These are phyloP conservation scores for Suillus paluster DNA, from an alignment of 768 basidiomycete genomes.

Conservation along the genomic window DNA sequence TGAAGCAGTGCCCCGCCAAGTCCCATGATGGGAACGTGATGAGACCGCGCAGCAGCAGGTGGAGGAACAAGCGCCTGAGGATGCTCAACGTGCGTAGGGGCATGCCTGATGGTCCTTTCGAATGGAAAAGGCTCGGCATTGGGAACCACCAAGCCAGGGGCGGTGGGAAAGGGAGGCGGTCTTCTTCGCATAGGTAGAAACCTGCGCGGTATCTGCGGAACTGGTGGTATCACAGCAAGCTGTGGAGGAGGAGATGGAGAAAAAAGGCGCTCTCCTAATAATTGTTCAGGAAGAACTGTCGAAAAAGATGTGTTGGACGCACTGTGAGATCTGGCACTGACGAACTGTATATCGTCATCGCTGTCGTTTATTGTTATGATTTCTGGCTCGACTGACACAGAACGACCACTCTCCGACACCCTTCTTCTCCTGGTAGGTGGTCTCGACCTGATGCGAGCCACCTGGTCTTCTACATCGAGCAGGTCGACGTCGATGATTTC, in stretches of 20 bases:
- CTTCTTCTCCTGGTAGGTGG: slow-evolving; percentile 32
- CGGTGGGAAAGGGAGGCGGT: slow-evolving; percentile 32
- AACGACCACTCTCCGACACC: slow-evolving; percentile 26
- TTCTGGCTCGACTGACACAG: slow-evolving; percentile 21
- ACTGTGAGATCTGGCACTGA: slow-evolving; percentile 30
- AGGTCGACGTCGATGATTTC: slow-evolving; percentile 52
- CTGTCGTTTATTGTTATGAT: slow-evolving; percentile 43
- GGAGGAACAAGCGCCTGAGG: slow-evolving; percentile 31
- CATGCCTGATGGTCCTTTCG: slow-evolving; percentile 39
- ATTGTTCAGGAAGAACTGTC: slow-evolving; percentile 10
- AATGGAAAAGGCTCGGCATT: slow-evolving; percentile 56
- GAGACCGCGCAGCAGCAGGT: slow-evolving; percentile 51
- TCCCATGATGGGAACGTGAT: slow-evolving; percentile 62
- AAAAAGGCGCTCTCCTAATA: slow-evolving; percentile 33
- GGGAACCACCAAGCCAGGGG: slow-evolving; percentile 53
- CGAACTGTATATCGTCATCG: slow-evolving; percentile 40
- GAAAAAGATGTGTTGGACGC: slow-evolving; percentile 6
- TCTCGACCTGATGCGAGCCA: slow-evolving; percentile 29
- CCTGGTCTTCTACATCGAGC: slow-evolving; percentile 39
- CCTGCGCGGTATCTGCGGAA: slow-evolving; percentile 51
- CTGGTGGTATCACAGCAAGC: slow-evolving; percentile 51
- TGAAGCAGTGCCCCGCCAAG: slow-evolving; percentile 68
- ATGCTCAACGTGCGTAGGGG: slow-evolving; percentile 24
- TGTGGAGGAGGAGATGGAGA: slow-evolving; percentile 56
- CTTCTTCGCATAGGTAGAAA: slow-evolving; percentile 45